Percentiles rank a stretch among this genome's conserved stretches.
phyloP scores from a whole-genome alignment of 306 rosid species.

The Luffa aegyptiaca region DNA sequence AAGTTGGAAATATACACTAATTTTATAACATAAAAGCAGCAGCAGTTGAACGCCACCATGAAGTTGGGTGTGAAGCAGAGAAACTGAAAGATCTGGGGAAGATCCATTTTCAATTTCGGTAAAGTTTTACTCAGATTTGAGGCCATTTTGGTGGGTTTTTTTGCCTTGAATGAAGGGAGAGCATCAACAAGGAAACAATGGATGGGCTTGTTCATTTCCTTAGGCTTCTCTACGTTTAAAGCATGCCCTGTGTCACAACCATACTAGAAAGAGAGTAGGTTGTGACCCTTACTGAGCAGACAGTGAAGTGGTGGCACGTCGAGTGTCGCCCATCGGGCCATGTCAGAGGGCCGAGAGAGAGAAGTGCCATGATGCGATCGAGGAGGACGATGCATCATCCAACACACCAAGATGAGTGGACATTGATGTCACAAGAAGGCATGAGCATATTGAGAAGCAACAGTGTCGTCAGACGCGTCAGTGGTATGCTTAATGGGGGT shows the following conservation, averaged over 20 bases:
- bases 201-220: conserved; percentile 42
- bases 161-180: conserved; percentile 19
- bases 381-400: too few relatives aligned
- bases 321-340: too few relatives aligned
- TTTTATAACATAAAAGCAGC: neutral
- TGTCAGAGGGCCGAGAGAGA: too few relatives aligned
- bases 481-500: too few relatives aligned
- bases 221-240: conserved; percentile 63
- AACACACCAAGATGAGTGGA: too few relatives aligned
- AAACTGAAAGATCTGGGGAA: neutral
- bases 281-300: too few relatives aligned
- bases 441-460: too few relatives aligned
- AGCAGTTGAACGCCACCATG: neutral
- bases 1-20: neutral
- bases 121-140: conserved; percentile 33
- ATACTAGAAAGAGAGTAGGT: too few relatives aligned
- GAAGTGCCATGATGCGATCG: too few relatives aligned
- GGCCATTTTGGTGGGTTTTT: conserved; percentile 28
- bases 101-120: neutral
- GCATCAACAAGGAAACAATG: conserved; percentile 51
- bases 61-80: neutral
- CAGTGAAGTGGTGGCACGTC: too few relatives aligned
- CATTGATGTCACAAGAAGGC: too few relatives aligned
- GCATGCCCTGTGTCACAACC: conserved; percentile 99
- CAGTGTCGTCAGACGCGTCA: too few relatives aligned